A percentile compares a stretch with the other conserved stretches of the same genome.
These are phyloP conservation scores for Coprinopsis marcescibilis DNA, from an alignment of 768 basidiomycete genomes.

Conservation along the genomic window DNA sequence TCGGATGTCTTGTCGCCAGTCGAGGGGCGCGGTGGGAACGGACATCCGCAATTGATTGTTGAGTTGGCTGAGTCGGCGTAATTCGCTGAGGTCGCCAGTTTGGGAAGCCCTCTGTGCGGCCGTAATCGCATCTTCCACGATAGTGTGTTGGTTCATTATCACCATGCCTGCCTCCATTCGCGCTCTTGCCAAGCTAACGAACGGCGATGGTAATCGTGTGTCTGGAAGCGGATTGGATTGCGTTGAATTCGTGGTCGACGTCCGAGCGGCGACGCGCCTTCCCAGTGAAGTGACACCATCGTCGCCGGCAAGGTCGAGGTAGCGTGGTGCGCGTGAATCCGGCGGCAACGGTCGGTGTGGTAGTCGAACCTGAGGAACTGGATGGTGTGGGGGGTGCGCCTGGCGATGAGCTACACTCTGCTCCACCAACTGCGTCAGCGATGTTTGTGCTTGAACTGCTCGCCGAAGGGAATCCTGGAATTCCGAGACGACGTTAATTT, in stretches of 20 bases:
- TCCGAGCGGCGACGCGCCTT: slow-evolving; percentile 34
- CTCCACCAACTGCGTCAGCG: slow-evolving; percentile 7
- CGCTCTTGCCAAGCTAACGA: too few species aligned
- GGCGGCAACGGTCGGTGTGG: slow-evolving; percentile 5
- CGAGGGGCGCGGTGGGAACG: not conserved
- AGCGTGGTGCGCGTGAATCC: not conserved
- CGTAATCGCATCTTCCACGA: slow-evolving; percentile 1
- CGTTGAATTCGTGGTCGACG: not conserved
- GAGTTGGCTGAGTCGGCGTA: slow-evolving; percentile 12
- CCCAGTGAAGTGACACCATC: slow-evolving; percentile 34
- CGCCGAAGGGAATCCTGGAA: slow-evolving; percentile 7
- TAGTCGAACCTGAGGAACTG: not conserved
- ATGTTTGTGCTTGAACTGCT: slow-evolving; percentile 1
- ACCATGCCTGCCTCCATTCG: too few species aligned
- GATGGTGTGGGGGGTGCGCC: not conserved
- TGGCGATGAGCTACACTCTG: slow-evolving; percentile 3
- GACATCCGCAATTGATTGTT: slow-evolving; percentile 7
- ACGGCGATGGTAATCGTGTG: slow-evolving; percentile 19
- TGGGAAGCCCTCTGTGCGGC: slow-evolving; percentile 8
- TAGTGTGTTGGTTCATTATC: too few species aligned
- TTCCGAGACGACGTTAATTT: slow-evolving; percentile 2
- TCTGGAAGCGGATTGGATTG: not conserved
- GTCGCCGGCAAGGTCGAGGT: slow-evolving; percentile 14
- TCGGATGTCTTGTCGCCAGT: slow-evolving; percentile 2
- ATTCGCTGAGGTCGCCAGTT: slow-evolving; percentile 16